Evolutionary conservation across 768 basidiomycete species (phyloP), one percentile per base, ranked within the genome.

Genomic region (Suillus sp.): DNA sequence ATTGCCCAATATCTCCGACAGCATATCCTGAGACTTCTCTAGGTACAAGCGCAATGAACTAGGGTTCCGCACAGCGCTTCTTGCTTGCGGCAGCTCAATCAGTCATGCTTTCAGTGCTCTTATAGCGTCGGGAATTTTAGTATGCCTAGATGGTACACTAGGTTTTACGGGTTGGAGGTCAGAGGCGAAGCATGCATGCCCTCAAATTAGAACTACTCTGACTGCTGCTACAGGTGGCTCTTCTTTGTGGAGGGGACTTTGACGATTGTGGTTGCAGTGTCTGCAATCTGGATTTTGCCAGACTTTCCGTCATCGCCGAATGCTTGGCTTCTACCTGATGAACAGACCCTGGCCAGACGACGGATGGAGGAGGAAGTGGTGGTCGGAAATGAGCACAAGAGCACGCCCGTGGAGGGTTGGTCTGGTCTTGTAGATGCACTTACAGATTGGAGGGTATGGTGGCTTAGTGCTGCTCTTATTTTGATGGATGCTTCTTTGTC

Each of bases 381-480:
- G 25, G 79, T 84, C 22, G 79, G 81, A 9, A 84, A 86, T 62
- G 76, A 81, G 51, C 75, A 78, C 38, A 75, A 83, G 60, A 78
- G 74, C 9, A 81, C 82, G 63, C 62, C 51, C 22, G 56, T 67
- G 67, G 60, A 27, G 74, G 75, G 13, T 73, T 66, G 72, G 18
- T 74, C 76, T 43, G 88, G 89, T 11, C 71, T 92, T 6, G 60
- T 72, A 10, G 70, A 87, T 67, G 87, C 90, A 14, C 27, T 91
- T 58, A 79, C 78, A 22, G 92, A 95, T 70, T 87, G 86, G 88
- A 90, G 86, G 74, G 88, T 94, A 40, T 94, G 92, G 89, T 90
- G 85, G 84, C 78, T 95, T 51, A 83, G 89, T 16, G 64, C 90
- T 40, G 81, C 87, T 3, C 72, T 89, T 55, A 84, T 83, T n/a